Evolutionary conservation across 2,329 filamentous ascomycete genomes (phyloP), one percentile per base, ranked within the genome.

Genomic region (Raffaelea ambrosiae): DNA sequence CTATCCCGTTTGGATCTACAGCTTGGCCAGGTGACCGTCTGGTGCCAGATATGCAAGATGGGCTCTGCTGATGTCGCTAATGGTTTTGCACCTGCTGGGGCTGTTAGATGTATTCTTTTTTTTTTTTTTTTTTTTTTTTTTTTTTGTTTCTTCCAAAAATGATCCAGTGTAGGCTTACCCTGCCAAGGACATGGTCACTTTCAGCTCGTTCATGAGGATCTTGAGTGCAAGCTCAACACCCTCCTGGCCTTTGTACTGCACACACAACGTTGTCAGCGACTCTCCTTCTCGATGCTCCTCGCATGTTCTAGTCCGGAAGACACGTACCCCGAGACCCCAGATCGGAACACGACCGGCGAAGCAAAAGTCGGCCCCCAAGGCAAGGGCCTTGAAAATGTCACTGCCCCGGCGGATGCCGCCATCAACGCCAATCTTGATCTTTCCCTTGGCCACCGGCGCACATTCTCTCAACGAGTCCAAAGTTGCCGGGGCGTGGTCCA

Each of bases 171-270:
- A 7, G 13, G 26, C 26, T 29, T 29, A 38, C 35, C 35, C 35
- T 8, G 35, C 35, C 38, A 97, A 70, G 10, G 93, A 79, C 93
- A 97, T 96, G 61, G 90, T 91, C 90, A 96, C 97, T 70, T 93
- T 88, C 80, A 97, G 87, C 74, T 97, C 91, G 59, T 96, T 91
- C 69, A 86, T 88, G 56, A 95, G 75, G 47, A 95, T 69, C 66
- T 89, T 86, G 84, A 97, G 95, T 20, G 91, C 91, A 31, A 87
- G 78, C 60, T 94, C 86, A 20, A 96, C 90, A 53, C 91, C 93
- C 2, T 83, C 74, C 51, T 87, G 69, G 1, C 91, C 91, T 59
- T 97, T n/a, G 16, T 38, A 38, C 35, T 38, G 16, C 18, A 16
- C 26, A 29, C 26, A 29, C 26, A 29, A 29, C n/a, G 31, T 9